Evolutionary conservation across 106 monocot species (phyloP), one percentile per base, ranked within the genome.

Genomic region (Dactylorhiza incarnata): DNA sequence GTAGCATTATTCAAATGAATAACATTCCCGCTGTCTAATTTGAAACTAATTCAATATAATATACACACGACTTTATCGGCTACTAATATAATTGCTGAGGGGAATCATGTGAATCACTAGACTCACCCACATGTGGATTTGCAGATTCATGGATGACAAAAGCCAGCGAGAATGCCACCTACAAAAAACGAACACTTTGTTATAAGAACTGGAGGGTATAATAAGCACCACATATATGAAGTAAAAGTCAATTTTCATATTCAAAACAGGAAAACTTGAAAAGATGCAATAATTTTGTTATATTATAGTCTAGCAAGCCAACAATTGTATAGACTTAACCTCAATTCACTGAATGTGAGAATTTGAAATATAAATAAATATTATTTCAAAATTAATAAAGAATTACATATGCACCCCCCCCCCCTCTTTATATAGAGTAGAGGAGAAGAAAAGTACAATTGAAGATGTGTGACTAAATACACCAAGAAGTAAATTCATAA

Each of bases 101-200:
- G 29, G 15, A 47, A 50, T 48, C 49, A 50, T 65, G 17, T 0
- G n/a, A 66, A 48, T n/a, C 44, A 48, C 51, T 29, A 23, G 16
- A 84, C 88, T 89, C 55, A 99, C 97, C 97, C 48, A 94, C 85
- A 78, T 94, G 93, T 59, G 97, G 97, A 81, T 99, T 99, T 83
- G 97, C 97, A 55, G 97, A 99, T 80, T 99, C 97, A 71, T 99
- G 86, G 76, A 99, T 94, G 65, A 99, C 97, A 77, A 99, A 99
- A 72, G 97, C 97, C 61, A 99, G 89, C 55, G 97, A 99, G 73
- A 83, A 87, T 9, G 87, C 91, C 43, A 99, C 97, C 97, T 99
- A 77, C 81, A 81, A 74, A 75, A 75, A 29, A 46, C 45, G 16
- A 72, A 49, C n/a, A 10, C 20, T 72, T 10, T 19, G 2, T 47